Conservation (phyloP, 2,329 filamentous ascomycete species). For the Fusarium miscanthi region DNA sequence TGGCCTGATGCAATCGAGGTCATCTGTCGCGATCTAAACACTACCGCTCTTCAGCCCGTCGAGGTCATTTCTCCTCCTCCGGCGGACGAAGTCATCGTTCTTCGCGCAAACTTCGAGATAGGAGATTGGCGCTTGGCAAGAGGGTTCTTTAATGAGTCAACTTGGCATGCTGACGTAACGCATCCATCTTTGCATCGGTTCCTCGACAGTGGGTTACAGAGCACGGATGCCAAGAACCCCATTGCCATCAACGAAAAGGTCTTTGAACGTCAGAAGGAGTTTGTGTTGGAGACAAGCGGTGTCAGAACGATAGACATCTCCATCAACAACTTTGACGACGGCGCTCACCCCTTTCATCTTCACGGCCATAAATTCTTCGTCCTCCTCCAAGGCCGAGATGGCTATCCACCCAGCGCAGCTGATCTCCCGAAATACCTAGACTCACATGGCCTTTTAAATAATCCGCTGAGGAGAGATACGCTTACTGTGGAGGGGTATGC, state of each 20-base stretch:
- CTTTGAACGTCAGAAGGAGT: constrained; percentile 48
- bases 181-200: constrained; percentile 52
- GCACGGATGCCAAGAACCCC: constrained; percentile 11
- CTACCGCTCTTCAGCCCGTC: constrained; percentile 56
- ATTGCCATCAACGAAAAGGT: constrained; percentile 47
- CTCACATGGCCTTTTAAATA: constrained; percentile 41
- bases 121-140: constrained; percentile 63
- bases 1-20: constrained; percentile 61
- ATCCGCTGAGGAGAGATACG: constrained; percentile 55
- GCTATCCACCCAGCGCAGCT: constrained; percentile 49
- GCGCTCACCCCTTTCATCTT: constrained; percentile 61
- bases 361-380: constrained; percentile 70
- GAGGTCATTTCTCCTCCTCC: constrained; percentile 51
- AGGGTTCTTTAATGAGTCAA: constrained; percentile 65
- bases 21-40: constrained; percentile 65
- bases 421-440: constrained; percentile 44
- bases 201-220: constrained; percentile 41
- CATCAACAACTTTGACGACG: constrained; percentile 69
- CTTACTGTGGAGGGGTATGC: constrained; percentile 64
- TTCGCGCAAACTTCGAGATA: constrained; percentile 67
- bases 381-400: constrained; percentile 46
- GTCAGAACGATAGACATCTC: constrained; percentile 66
- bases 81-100: constrained; percentile 55
- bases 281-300: constrained; percentile 62
- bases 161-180: constrained; percentile 56